Evolutionary conservation across 139 green algal species (phyloP).

Genomic region (Chlamydomonas applanata): DNA sequence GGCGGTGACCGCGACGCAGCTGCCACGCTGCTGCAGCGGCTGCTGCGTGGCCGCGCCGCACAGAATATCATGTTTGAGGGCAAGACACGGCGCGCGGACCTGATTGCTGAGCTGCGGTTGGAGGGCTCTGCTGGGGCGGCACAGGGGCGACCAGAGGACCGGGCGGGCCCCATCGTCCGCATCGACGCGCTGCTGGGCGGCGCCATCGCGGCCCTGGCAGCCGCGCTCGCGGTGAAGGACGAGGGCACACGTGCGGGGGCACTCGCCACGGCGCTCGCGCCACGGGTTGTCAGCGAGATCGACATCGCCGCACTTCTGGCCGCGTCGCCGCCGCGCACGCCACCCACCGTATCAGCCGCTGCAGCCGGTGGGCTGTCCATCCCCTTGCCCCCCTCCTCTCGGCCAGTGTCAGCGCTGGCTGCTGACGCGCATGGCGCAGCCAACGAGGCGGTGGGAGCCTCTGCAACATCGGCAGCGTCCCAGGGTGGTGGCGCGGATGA

Average conservation of each 20-base stretch:
- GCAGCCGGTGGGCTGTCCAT: too few species aligned
- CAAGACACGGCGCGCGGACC: conserved; percentile 48
- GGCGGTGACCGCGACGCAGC: conserved; percentile 32
- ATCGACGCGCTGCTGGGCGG: conserved; percentile 34
- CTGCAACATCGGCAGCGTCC: too few species aligned
- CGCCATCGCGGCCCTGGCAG: conserved; percentile 14
- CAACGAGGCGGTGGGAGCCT: too few species aligned
- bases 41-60: conserved; percentile 74
- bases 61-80: conserved; percentile 77
- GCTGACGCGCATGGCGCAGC: too few species aligned
- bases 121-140: background rate
- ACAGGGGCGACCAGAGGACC: conserved; percentile 23
- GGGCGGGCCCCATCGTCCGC: background rate
- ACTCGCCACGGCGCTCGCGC: conserved; percentile 4
- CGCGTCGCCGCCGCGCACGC: background rate
- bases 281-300: background rate
- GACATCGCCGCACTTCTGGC: background rate
- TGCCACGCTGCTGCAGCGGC: conserved; percentile 68
- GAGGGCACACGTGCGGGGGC: conserved; percentile 5
- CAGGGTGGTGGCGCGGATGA: too few species aligned
- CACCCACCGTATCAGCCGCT: too few species aligned
- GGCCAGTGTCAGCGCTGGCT: too few species aligned
- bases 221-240: conserved; percentile 12
- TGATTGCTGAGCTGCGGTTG: conserved; percentile 60
- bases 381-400: too few species aligned